Conservation (phyloP, 2,329 filamentous ascomycete species). For the Plectosphaerella plurivora region DNA sequence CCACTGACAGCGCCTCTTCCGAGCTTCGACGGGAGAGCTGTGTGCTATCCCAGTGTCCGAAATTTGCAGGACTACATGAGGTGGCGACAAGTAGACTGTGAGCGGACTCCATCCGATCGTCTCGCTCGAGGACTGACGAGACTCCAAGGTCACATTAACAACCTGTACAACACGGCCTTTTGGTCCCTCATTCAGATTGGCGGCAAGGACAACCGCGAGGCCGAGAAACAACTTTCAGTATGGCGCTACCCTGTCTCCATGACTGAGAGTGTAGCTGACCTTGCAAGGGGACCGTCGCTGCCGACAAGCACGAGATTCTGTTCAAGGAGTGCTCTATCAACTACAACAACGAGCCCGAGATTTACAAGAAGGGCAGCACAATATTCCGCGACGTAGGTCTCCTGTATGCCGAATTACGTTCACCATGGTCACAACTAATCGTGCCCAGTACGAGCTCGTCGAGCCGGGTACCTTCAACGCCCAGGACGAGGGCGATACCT, state of each 20-base stretch:
- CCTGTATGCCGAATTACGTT: too few species aligned
- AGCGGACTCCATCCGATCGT: slow-evolving; percentile 19
- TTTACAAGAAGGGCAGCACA: slow-evolving; percentile 90
- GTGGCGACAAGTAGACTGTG: slow-evolving; percentile 96
- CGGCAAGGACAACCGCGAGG: slow-evolving; percentile 69
- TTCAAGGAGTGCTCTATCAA: slow-evolving; percentile 88
- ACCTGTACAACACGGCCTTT: slow-evolving; percentile 96
- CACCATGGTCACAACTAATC: neutral
- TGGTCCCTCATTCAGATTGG: slow-evolving; percentile 82
- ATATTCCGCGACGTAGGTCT: slow-evolving; percentile 71
- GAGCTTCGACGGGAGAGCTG: slow-evolving; percentile 87
- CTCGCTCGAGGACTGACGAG: slow-evolving; percentile 9
- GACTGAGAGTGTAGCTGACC: slow-evolving; percentile 10
- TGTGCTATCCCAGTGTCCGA: slow-evolving; percentile 77
- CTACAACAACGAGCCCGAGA: slow-evolving; percentile 93
- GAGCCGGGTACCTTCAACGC: slow-evolving; percentile 49
- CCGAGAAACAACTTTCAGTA: slow-evolving; percentile 75
- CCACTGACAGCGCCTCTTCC: slow-evolving; percentile 72
- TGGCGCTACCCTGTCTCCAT: slow-evolving; percentile 13
- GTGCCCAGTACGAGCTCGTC: slow-evolving; percentile 62
- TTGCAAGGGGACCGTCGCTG: slow-evolving; percentile 69
- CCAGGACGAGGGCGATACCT: slow-evolving; percentile 38
- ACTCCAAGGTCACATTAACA: slow-evolving; percentile 82
- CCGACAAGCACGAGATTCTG: slow-evolving; percentile 94
- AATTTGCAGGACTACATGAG: slow-evolving; percentile 93